Evolutionary conservation across 306 rosid genomes (phyloP).

Genomic region (Senna siamea): DNA sequence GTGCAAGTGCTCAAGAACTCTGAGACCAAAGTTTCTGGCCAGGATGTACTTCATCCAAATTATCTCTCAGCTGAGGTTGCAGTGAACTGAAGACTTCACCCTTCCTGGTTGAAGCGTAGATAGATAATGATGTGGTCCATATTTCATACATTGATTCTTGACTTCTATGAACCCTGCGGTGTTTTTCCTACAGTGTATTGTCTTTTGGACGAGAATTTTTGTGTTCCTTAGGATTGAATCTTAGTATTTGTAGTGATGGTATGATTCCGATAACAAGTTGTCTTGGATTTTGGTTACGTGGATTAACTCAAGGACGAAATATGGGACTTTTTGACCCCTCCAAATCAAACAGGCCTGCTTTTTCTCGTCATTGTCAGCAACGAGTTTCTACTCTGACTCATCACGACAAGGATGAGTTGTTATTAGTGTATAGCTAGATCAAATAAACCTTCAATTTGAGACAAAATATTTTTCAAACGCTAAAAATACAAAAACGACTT

Average conservation of each 20-base stretch:
- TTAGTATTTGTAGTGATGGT: slow-evolving; percentile 33
- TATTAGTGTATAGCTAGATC: too few species aligned
- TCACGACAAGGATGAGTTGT: too few species aligned
- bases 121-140: slow-evolving; percentile 26
- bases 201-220: slow-evolving; percentile 24
- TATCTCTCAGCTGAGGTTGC: slow-evolving; percentile 80
- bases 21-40: slow-evolving; percentile 61
- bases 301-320: slow-evolving; percentile 16
- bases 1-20: slow-evolving; percentile 78
- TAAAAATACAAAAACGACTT: too few species aligned
- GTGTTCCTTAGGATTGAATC: slow-evolving; percentile 31
- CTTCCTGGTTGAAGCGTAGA: slow-evolving; percentile 24
- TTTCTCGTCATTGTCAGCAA: too few species aligned
- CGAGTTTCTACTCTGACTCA: too few species aligned
- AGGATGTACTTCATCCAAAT: slow-evolving; percentile 60
- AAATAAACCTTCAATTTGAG: too few species aligned
- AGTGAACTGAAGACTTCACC: slow-evolving; percentile 56
- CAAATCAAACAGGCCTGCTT: too few species aligned
- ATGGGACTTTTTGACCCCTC: neutral
- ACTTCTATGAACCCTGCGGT: slow-evolving; percentile 33
- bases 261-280: slow-evolving; percentile 22
- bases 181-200: slow-evolving; percentile 36
- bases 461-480: slow-evolving; percentile 2
- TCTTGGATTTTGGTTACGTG: slow-evolving; percentile 33
- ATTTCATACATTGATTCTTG: slow-evolving; percentile 36